These are phyloP conservation scores for Lippia alba DNA, from an alignment of 305 asterid species.

Conservation along the genomic window DNA sequence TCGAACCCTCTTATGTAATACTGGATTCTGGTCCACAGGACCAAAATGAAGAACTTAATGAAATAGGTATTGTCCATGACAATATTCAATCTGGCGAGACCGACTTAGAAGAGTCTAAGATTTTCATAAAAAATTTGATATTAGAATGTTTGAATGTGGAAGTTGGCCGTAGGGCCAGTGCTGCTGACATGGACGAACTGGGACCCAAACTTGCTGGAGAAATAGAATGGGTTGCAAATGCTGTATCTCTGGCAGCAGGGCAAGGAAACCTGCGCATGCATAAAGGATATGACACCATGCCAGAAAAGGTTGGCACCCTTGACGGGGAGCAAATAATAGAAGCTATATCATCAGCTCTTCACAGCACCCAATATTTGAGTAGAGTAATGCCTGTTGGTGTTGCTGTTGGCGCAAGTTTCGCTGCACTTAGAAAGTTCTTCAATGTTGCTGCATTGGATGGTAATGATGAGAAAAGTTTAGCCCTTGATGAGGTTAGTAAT, in stretches of 20 bases:
- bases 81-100: constrained; percentile 42
- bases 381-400: constrained; percentile 85
- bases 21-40: constrained; percentile 58
- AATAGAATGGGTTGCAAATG: constrained; percentile 71
- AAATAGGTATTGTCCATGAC: constrained; percentile 32
- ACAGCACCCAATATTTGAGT: constrained; percentile 65
- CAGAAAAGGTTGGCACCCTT: constrained; percentile 52
- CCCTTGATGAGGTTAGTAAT: constrained; percentile 43
- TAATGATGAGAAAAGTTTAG: constrained; percentile 43
- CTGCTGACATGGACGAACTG: constrained; percentile 60
- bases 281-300: constrained; percentile 37
- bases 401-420: constrained; percentile 82
- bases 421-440: constrained; percentile 72
- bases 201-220: constrained; percentile 68
- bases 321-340: constrained; percentile 62
- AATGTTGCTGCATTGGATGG: constrained; percentile 55
- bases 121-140: constrained; percentile 56
- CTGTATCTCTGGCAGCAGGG: constrained; percentile 64
- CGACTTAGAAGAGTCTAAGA: constrained; percentile 38
- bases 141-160: constrained; percentile 69
- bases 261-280: constrained; percentile 38
- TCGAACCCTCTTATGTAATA: constrained; percentile 76
- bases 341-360: constrained; percentile 71
- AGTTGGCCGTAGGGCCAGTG: constrained; percentile 71
- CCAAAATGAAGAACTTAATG: constrained; percentile 47